Evolutionary conservation across 2,329 filamentous ascomycete genomes (phyloP).

Genomic region (Dothistroma pini): DNA sequence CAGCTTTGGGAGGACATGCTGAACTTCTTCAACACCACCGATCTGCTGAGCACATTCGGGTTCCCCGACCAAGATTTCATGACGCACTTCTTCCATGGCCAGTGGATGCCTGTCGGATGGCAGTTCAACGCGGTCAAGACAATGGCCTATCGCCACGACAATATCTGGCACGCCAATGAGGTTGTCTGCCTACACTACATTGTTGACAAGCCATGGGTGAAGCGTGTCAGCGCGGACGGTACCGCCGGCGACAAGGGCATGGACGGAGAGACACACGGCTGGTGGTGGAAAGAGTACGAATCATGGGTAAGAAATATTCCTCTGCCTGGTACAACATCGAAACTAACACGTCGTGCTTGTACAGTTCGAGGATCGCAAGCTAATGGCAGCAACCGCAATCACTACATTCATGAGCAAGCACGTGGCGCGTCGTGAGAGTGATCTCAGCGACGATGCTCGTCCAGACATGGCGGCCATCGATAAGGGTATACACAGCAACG

Average conservation of each 20-base stretch:
- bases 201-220: conserved; percentile 53
- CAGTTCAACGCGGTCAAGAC: conserved; percentile 53
- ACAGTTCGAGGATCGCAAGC: conserved; percentile 7
- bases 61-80: conserved; percentile 55
- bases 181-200: conserved; percentile 51
- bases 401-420: conserved; percentile 12
- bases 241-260: conserved; percentile 46
- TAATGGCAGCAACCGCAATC: conserved; percentile 4
- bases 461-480: conserved; percentile 12
- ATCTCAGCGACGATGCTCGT: conserved; percentile 6
- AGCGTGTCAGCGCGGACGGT: conserved; percentile 39
- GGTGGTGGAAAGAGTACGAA: conserved; percentile 50
- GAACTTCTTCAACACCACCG: conserved; percentile 39
- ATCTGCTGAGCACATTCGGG: conserved; percentile 42
- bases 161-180: conserved; percentile 47
- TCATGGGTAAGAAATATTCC: conserved; percentile 36
- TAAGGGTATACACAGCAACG: conserved; percentile 3
- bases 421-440: conserved; percentile 9
- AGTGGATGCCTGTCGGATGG: conserved; percentile 47
- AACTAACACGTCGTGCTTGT: neutral
- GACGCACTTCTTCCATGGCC: conserved; percentile 43
- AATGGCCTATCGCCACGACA: conserved; percentile 49
- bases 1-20: conserved; percentile 41
- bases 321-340: neutral
- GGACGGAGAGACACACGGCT: conserved; percentile 49